Conservation (phyloP, 2,329 filamentous ascomycete species). For the Verticillium nubilum region DNA sequence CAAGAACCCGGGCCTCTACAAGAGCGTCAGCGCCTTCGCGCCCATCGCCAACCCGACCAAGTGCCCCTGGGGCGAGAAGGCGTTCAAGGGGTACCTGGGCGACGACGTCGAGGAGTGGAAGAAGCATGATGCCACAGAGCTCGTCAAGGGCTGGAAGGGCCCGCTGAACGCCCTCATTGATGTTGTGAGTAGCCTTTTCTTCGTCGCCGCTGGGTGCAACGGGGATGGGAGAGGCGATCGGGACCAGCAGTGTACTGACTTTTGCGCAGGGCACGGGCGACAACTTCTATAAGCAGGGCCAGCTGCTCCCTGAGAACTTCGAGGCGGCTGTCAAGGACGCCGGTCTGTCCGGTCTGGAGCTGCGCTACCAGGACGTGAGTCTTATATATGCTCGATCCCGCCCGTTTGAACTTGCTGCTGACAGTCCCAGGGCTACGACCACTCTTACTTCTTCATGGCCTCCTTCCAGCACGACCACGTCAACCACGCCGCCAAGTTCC, state of each 20-base stretch:
- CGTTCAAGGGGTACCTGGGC: conserved; percentile 86
- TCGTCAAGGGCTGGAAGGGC: conserved; percentile 69
- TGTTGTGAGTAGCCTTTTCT: conserved; percentile 52
- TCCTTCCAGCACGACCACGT: conserved; percentile 87
- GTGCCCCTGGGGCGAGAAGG: conserved; percentile 94
- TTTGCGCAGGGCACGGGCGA: conserved; percentile 71
- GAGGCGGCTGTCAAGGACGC: conserved; percentile 71
- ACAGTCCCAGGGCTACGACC: conserved; percentile 66
- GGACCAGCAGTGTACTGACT: not conserved
- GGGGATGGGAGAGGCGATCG: not conserved
- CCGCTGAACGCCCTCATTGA: conserved; percentile 79
- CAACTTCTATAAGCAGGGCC: conserved; percentile 92
- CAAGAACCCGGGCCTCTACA: conserved; percentile 85
- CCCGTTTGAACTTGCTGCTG: not conserved
- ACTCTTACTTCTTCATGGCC: conserved; percentile 96
- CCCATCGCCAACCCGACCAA: conserved; percentile 82
- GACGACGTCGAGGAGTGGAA: conserved; percentile 72
- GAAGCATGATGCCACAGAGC: conserved; percentile 86
- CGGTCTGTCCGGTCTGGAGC: conserved; percentile 64
- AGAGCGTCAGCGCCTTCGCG: conserved; percentile 83
- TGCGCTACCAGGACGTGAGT: conserved; percentile 75
- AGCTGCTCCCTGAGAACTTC: conserved; percentile 92
- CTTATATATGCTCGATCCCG: not conserved
- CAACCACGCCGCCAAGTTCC: conserved; percentile 82
- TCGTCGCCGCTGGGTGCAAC: not conserved